Evolutionary conservation across 2,329 filamentous ascomycete species (phyloP).

Genomic region (Lachnellula occidentalis): DNA sequence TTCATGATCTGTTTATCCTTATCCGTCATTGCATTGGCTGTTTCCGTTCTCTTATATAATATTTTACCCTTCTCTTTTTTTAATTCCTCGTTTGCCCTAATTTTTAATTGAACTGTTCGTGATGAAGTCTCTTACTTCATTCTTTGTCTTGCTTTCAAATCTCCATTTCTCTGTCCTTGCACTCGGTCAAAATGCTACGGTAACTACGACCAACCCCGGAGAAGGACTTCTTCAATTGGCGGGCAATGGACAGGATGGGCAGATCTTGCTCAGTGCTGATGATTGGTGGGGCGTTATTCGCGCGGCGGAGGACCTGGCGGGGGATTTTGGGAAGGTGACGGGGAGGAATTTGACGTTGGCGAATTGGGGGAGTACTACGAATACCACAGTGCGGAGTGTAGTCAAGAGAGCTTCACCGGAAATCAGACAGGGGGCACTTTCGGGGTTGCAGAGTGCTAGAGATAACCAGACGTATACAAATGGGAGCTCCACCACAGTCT

Average conservation of each 20-base stretch:
- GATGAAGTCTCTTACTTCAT: constrained; percentile 15
- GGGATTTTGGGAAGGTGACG: constrained; percentile 67
- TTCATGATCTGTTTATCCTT: background rate
- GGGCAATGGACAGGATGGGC: constrained; percentile 33
- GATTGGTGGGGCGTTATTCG: constrained; percentile 66
- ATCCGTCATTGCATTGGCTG: background rate
- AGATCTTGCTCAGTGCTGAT: constrained; percentile 50
- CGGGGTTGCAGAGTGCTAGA: constrained; percentile 2
- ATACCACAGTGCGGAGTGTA: background rate
- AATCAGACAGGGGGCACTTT: background rate
- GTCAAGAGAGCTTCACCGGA: background rate
- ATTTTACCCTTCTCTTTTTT: background rate
- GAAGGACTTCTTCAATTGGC: constrained; percentile 21
- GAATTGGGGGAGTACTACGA: constrained; percentile 15
- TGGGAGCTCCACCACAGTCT: constrained; percentile 16
- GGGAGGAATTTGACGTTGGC: constrained; percentile 53
- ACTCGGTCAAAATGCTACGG: constrained; percentile 42
- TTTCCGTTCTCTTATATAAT: background rate
- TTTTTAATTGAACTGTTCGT: background rate
- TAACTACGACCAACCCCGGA: constrained; percentile 39
- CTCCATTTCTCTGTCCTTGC: constrained; percentile 29
- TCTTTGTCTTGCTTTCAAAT: constrained; percentile 17
- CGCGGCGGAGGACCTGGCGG: constrained; percentile 60
- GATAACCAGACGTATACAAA: constrained; percentile 14
- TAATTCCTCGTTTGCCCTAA: background rate